phyloP scores from a whole-genome alignment of 2,329 filamentous ascomycete species.

The Aureobasidium subglaciale region DNA sequence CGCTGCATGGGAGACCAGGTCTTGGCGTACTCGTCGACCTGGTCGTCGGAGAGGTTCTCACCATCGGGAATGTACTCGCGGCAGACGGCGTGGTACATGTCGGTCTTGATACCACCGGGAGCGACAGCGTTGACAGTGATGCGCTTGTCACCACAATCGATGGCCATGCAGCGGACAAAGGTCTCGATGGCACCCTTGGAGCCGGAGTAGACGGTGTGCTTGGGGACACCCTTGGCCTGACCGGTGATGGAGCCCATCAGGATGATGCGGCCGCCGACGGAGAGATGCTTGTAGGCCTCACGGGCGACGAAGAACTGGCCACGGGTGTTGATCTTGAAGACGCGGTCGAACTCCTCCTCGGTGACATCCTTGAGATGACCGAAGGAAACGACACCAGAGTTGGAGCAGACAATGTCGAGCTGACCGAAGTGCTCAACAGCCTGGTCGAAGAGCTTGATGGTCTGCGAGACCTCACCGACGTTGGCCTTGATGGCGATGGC shows the following conservation, averaged over 20 bases:
- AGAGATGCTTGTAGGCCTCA: constrained; percentile 48
- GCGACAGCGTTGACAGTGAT: constrained; percentile 56
- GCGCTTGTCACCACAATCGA: constrained; percentile 49
- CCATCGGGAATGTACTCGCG: constrained; percentile 56
- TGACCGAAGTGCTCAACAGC: constrained; percentile 58
- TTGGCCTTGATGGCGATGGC: constrained; percentile 62
- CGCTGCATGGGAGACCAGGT: constrained; percentile 59
- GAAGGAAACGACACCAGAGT: constrained; percentile 53
- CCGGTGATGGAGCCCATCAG: constrained; percentile 51
- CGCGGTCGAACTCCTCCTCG: constrained; percentile 50
- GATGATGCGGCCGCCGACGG: constrained; percentile 46
- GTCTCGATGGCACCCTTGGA: constrained; percentile 50
- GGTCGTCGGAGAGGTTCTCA: constrained; percentile 48
- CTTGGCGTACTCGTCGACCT: constrained; percentile 55
- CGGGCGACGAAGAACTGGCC: constrained; percentile 58
- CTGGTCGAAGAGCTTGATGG: constrained; percentile 55
- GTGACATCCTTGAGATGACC: constrained; percentile 48
- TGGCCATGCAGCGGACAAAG: constrained; percentile 48
- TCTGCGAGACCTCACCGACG: constrained; percentile 57
- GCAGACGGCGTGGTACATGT: constrained; percentile 57
- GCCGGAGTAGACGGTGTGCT: constrained; percentile 48
- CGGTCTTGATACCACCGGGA: constrained; percentile 49
- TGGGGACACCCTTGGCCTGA: constrained; percentile 49
- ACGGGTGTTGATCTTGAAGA: constrained; percentile 56
- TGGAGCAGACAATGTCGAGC: constrained; percentile 64